These are phyloP conservation scores for Triangularia setosa DNA, from an alignment of 2,329 filamentous ascomycete species.

Conservation along the genomic window DNA sequence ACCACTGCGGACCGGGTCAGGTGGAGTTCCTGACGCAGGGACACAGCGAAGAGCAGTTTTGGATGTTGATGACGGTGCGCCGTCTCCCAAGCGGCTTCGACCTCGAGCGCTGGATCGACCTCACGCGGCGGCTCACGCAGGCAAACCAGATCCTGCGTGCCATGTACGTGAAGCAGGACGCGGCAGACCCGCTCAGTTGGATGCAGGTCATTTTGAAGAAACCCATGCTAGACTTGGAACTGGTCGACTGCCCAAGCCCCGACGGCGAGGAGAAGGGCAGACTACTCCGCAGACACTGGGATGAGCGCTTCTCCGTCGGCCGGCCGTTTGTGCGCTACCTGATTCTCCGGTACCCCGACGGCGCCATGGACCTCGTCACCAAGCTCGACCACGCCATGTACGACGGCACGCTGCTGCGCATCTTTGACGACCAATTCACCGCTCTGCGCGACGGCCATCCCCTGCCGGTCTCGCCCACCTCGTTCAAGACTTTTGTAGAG, in stretches of 20 bases:
- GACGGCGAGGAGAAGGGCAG: constrained; percentile 20
- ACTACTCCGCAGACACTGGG: constrained; percentile 27
- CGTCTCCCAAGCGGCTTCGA: constrained; percentile 18
- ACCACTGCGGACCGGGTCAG: constrained; percentile 31
- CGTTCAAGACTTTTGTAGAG: constrained; percentile 29
- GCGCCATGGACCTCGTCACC: constrained; percentile 28
- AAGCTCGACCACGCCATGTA: constrained; percentile 35
- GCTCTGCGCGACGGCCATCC: constrained; percentile 23
- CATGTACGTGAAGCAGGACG: constrained; percentile 18
- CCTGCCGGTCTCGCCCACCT: constrained; percentile 10
- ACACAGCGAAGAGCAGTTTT: constrained; percentile 23
- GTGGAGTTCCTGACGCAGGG: constrained; percentile 30
- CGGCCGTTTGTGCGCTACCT: constrained; percentile 35
- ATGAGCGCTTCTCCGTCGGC: constrained; percentile 30
- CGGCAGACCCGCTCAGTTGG: constrained; percentile 14
- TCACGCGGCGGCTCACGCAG: constrained; percentile 18
- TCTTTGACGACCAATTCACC: constrained; percentile 34
- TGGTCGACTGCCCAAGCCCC: constrained; percentile 6
- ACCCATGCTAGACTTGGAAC: constrained; percentile 15
- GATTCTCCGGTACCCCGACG: constrained; percentile 26
- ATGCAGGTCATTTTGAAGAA: constrained; percentile 23
- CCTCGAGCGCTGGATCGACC: constrained; percentile 22
- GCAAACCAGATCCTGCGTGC: constrained; percentile 28
- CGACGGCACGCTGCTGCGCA: constrained; percentile 36
- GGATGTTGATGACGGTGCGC: constrained; percentile 28